Evolutionary conservation across 768 basidiomycete species (phyloP), one percentile per base, ranked within the genome.

Genomic region (Tulasnella sp.): DNA sequence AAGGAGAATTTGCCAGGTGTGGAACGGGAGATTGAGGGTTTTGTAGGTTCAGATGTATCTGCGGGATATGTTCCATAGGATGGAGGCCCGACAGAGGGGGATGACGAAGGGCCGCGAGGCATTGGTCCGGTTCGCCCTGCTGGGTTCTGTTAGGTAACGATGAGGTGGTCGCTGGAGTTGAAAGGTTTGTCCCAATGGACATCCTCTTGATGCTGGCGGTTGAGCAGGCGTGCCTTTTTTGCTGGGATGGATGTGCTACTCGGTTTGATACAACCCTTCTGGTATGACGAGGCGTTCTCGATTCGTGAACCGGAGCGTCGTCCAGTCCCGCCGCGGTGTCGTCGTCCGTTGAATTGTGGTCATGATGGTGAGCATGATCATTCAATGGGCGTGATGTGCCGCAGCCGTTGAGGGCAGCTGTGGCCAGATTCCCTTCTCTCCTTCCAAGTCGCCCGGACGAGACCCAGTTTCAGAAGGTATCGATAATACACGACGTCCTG

Each of bases 401-500:
- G 69, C n/a, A 34, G 66, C n/a, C 74, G 71, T 29, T 74, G 74
- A 34, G 76, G 80, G 74, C 84, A 67, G 26, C 14, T 6, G 37
- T 32, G 40, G 26, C 90, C 87, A 75, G 82, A 82, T 39, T 81
- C 81, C 94, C 94, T 95, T 79, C 93, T 93, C 36, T 87, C 89
- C 36, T 83, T 86, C 92, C 93, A 95, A 77, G 86, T 89, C 11
- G 91, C 94, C 80, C 88, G 90, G 76, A 94, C 77, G 47, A 90
- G 91, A 62, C 91, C 91, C 3, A 95, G 82, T 79, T 94, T 93
- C 73, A 95, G 80, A 35, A 95, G 79, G 78, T 92, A 90, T 22
- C 88, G 87, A 78, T 94, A 95, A 77, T 90, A 91, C 3, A 89
- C 82, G 11, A 91, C 90, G 78, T 94, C 93, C 8, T 85, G 83